phyloP scores from a whole-genome alignment of 2,329 filamentous ascomycete species.

The Falciphora oryzae region DNA sequence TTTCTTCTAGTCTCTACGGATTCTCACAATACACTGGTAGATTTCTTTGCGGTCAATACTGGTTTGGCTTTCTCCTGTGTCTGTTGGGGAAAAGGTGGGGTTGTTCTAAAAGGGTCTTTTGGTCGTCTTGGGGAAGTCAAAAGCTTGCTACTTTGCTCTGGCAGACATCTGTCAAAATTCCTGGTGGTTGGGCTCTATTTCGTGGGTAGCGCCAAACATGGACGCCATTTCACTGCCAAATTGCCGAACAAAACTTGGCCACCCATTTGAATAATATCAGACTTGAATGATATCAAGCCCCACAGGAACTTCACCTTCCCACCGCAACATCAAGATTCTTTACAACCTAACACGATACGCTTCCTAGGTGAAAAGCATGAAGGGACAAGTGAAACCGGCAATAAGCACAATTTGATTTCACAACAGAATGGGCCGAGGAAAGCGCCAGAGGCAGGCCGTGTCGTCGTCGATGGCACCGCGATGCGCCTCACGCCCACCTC shows the following conservation, averaged over 20 bases:
- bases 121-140: neutral
- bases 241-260: too few species aligned
- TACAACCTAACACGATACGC: too few species aligned
- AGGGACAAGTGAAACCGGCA: neutral
- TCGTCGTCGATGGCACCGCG: neutral
- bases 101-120: neutral
- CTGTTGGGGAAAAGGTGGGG: neutral
- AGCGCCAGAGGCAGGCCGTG: neutral
- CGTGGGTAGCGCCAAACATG: too few species aligned
- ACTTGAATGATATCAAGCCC: too few species aligned
- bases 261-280: too few species aligned
- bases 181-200: too few species aligned
- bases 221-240: too few species aligned
- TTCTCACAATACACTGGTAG: constrained; percentile 17
- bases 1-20: constrained; percentile 17
- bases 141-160: too few species aligned
- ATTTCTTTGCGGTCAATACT: constrained; percentile 14
- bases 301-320: too few species aligned
- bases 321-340: too few species aligned
- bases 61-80: neutral
- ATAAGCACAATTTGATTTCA: too few species aligned
- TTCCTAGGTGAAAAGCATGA: neutral
- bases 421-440: neutral
- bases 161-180: too few species aligned
- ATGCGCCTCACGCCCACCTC: neutral